phyloP scores from a whole-genome alignment of 2,329 filamentous ascomycete species.

The Colletotrichum liriopes region DNA sequence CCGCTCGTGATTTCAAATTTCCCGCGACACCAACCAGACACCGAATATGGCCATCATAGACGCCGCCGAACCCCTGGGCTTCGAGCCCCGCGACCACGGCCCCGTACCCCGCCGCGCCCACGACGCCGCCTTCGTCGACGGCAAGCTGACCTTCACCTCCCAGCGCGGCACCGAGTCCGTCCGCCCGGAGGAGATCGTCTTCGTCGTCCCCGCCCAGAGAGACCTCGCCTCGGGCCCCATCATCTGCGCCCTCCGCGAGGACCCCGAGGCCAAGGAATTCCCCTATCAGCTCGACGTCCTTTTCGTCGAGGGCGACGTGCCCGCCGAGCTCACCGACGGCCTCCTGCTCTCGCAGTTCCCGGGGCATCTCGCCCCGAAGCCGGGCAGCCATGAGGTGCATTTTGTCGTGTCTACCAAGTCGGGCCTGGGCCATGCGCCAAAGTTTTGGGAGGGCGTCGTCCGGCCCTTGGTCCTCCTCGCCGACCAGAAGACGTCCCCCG shows the following conservation, averaged over 20 bases:
- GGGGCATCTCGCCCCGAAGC: conserved; percentile 49
- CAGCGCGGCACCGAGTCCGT: conserved; percentile 32
- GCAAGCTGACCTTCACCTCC: conserved; percentile 35
- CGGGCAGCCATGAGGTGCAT: conserved; percentile 59
- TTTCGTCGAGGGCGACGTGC: conserved; percentile 51
- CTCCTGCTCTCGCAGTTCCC: conserved; percentile 59
- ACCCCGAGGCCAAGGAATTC: conserved; percentile 45
- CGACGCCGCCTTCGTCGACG: conserved; percentile 37
- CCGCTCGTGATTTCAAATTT: background rate
- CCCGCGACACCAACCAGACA: background rate
- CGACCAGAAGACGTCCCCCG: conserved; percentile 31
- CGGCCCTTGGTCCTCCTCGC: conserved; percentile 68
- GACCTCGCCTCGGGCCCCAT: conserved; percentile 42
- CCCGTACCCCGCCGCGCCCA: conserved; percentile 32
- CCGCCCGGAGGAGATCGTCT: conserved; percentile 47
- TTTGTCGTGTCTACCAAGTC: conserved; percentile 79
- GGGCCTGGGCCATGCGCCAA: conserved; percentile 70
- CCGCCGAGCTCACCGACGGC: conserved; percentile 54
- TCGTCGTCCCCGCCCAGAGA: conserved; percentile 40
- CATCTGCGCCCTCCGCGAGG: conserved; percentile 58
- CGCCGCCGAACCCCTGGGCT: conserved; percentile 24
- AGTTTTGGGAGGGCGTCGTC: conserved; percentile 71
- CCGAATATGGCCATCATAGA: conserved; percentile 5
- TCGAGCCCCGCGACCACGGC: conserved; percentile 33
- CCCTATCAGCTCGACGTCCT: conserved; percentile 52